Conservation (phyloP, 2,329 filamentous ascomycete genomes). For the Diplodia intermedia region DNA sequence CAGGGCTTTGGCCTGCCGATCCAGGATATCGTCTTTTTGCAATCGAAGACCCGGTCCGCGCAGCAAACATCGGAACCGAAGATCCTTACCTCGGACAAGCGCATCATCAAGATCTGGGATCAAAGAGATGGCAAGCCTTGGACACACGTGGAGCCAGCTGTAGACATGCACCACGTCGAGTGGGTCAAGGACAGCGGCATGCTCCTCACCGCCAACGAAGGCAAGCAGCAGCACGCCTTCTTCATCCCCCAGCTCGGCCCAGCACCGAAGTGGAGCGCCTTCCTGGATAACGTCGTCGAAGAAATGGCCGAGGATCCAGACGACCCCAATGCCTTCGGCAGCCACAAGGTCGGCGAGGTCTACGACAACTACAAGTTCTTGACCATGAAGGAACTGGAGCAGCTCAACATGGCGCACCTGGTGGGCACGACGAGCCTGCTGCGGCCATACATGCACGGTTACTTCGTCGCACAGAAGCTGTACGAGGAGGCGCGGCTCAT, state of each 20-base stretch:
- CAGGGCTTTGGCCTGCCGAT: slow-evolving; percentile 95
- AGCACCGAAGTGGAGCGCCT: slow-evolving; percentile 93
- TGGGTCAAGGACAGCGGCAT: slow-evolving; percentile 94
- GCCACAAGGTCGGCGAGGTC: slow-evolving; percentile 71
- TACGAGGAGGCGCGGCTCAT: slow-evolving; percentile 96
- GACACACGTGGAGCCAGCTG: slow-evolving; percentile 93
- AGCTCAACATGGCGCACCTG: slow-evolving; percentile 85
- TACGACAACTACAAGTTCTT: slow-evolving; percentile 99
- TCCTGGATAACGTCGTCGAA: slow-evolving; percentile 96
- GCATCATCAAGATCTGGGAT: slow-evolving; percentile 98
- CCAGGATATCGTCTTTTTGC: slow-evolving; percentile 76
- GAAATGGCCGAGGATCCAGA: slow-evolving; percentile 89
- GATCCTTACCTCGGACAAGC: slow-evolving; percentile 89
- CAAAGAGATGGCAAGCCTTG: slow-evolving; percentile 81
- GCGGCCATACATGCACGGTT: slow-evolving; percentile 98
- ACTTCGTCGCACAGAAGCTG: slow-evolving; percentile 92
- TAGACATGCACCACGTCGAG: slow-evolving; percentile 92
- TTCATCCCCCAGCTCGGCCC: slow-evolving; percentile 93
- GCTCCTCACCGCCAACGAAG: slow-evolving; percentile 96
- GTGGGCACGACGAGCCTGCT: slow-evolving; percentile 89
- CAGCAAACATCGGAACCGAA: slow-evolving; percentile 74
- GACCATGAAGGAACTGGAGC: slow-evolving; percentile 82
- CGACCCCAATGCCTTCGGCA: slow-evolving; percentile 63
- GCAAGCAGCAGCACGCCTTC: slow-evolving; percentile 91
- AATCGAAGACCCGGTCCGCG: slow-evolving; percentile 68